phyloP scores from a whole-genome alignment of 345 rosid species.

The Heritiera littoralis region DNA sequence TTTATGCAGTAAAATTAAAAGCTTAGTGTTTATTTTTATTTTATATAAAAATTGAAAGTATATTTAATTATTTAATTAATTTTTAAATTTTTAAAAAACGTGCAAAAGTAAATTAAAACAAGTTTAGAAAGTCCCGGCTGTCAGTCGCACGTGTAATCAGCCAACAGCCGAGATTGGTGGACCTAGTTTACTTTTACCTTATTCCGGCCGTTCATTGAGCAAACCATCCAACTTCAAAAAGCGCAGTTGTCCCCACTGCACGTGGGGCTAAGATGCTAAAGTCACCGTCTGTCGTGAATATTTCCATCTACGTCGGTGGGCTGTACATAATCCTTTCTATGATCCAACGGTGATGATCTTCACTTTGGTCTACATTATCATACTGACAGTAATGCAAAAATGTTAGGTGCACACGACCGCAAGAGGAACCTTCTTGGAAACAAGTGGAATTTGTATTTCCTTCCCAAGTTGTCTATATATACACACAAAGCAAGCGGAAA shows the following conservation, averaged over 20 bases:
- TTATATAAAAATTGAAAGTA: too few relatives aligned
- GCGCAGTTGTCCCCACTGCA: background rate
- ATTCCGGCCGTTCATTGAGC: background rate
- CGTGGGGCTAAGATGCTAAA: background rate
- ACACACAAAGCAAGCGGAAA: background rate
- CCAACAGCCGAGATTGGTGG: background rate
- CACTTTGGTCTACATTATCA: background rate
- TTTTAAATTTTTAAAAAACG: too few relatives aligned
- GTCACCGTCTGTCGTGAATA: background rate
- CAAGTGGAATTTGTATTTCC: background rate
- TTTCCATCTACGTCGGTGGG: background rate
- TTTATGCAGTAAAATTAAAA: too few relatives aligned
- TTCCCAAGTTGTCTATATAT: conserved; percentile 2
- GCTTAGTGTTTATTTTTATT: too few relatives aligned
- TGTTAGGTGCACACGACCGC: background rate
- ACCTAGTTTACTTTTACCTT: background rate
- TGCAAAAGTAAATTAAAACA: too few relatives aligned
- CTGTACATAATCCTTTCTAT: background rate
- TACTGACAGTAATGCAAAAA: background rate
- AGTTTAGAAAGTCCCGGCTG: background rate
- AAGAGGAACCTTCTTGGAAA: conserved; percentile 20
- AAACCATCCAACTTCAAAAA: background rate
- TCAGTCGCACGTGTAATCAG: background rate
- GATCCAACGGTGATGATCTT: background rate
- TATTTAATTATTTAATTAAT: too few relatives aligned